Evolutionary conservation across 768 basidiomycete genomes (phyloP), one percentile per base, ranked within the genome.

Genomic region (Amanita rubescens): DNA sequence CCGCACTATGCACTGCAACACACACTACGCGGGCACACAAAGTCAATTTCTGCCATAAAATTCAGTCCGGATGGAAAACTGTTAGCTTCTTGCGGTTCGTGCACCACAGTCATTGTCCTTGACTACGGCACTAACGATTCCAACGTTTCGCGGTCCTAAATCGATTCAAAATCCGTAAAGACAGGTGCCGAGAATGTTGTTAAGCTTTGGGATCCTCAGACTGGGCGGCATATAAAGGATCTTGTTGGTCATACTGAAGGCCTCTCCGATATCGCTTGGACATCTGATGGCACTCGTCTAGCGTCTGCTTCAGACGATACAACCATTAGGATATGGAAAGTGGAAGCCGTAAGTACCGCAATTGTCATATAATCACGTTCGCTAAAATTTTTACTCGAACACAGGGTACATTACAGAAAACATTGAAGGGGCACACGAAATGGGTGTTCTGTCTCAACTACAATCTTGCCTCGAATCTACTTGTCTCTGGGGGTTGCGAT

Each of bases 271-370:
- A 76, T 97, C 49, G 76, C 91, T 1, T 94, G 94, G 87, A 90
- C 93, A 6, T 75, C 84, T 9, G 88, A 96, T 65, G 87, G 87
- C 59, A 70, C 76, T 19, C 83, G 84, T 67, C 75, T 97, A 24
- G 93, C 94, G 0, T 93, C 91, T 25, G 94, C 90, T 0, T 94
- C 91, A 2, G 95, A 98, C 66, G 95, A 97, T 64, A 83, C 82
- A 2, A 92, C 87, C 2, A 80, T 94, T 59, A 79, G 89, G 30
- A 85, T 94, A 71, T 94, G 93, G 93, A 81, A 87, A 60, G 84
- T 93, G 49, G 86, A 90, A 64, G 75, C 81, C 48, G 87, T 90
- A 63, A 57, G 83, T 50, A 46, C 41, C 22, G 8, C 34, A 42
- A 35, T 17, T 46, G 27, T 41, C 6, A 54, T 49, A 19, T 55